Conservation (phyloP, 371 early-diverging fungal species). For the Haplosporangium sp. region DNA sequence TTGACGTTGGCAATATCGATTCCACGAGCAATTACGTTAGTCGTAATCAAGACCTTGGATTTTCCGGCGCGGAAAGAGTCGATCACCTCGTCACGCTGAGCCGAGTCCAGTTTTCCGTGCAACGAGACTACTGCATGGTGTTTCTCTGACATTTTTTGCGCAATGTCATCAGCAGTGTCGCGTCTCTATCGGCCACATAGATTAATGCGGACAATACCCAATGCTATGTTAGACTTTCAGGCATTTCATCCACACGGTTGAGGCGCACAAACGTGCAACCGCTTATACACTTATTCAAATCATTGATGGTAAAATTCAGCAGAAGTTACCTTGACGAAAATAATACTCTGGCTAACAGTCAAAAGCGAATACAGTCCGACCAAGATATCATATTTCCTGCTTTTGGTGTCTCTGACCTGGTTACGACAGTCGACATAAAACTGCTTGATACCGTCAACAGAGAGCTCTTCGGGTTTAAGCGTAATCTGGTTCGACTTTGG, state of each 20-base stretch:
- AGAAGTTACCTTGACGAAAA: slow-evolving; percentile 85
- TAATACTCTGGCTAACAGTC: slow-evolving; percentile 97
- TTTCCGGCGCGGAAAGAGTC: slow-evolving; percentile 92
- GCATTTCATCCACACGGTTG: background rate
- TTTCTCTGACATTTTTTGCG: slow-evolving; percentile 77
- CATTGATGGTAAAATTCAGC: background rate
- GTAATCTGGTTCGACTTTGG: slow-evolving; percentile 89
- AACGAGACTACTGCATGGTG: slow-evolving; percentile 89
- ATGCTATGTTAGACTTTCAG: no score
- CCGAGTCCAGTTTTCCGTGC: slow-evolving; percentile 88
- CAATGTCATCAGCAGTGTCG: slow-evolving; percentile 87
- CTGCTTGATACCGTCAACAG: slow-evolving; percentile 96
- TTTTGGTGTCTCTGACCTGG: slow-evolving; percentile 56
- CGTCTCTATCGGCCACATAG: slow-evolving; percentile 59
- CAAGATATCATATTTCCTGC: slow-evolving; percentile 87
- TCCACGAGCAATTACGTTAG: slow-evolving; percentile 97
- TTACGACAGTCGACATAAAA: slow-evolving; percentile 93
- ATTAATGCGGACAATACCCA: background rate
- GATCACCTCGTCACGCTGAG: slow-evolving; percentile 93
- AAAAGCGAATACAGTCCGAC: slow-evolving; percentile 89
- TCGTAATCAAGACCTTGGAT: slow-evolving; percentile 95
- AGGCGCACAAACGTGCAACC: background rate
- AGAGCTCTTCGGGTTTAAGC: slow-evolving; percentile 89
- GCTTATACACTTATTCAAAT: background rate
- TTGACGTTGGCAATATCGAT: slow-evolving; percentile 98